phyloP scores from a whole-genome alignment of 2,329 filamentous ascomycete genomes.

The Xylariaceae sp. region DNA sequence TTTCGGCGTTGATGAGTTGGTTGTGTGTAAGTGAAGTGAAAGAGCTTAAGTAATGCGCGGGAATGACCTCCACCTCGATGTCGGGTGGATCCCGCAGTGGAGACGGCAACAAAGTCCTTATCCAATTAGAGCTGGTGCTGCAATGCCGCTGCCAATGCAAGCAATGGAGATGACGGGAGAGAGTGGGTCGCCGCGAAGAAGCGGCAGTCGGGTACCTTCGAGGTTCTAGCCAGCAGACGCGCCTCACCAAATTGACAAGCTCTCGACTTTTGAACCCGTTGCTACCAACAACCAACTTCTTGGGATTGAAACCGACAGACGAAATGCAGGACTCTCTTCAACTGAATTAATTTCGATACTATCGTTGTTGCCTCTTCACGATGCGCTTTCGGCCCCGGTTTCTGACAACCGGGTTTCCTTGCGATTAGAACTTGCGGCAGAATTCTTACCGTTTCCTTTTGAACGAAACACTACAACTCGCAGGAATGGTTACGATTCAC shows the following conservation, averaged over 20 bases:
- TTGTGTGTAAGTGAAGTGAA: too few species aligned
- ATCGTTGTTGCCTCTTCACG: conserved; percentile 7
- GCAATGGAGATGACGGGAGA: background rate
- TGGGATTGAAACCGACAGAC: background rate
- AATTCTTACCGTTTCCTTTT: conserved; percentile 9
- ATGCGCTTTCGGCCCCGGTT: conserved; percentile 24
- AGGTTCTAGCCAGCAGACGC: background rate
- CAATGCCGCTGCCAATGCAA: background rate
- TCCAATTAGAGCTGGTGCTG: background rate
- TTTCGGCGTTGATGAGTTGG: too few species aligned
- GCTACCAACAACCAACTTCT: background rate
- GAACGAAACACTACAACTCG: conserved; percentile 7
- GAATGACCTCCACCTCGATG: too few species aligned
- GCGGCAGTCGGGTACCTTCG: background rate
- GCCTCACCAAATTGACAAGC: background rate
- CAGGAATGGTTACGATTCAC: conserved; percentile 20
- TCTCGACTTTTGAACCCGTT: background rate
- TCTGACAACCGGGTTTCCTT: conserved; percentile 17
- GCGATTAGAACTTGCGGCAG: conserved; percentile 23
- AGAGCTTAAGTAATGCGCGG: too few species aligned
- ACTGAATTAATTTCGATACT: background rate
- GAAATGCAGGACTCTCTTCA: background rate
- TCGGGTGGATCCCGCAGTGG: too few species aligned
- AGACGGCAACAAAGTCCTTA: background rate
- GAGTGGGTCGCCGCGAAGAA: background rate